Conservation (phyloP, 2,329 filamentous ascomycete genomes). For the Rachicladosporium sp. region DNA sequence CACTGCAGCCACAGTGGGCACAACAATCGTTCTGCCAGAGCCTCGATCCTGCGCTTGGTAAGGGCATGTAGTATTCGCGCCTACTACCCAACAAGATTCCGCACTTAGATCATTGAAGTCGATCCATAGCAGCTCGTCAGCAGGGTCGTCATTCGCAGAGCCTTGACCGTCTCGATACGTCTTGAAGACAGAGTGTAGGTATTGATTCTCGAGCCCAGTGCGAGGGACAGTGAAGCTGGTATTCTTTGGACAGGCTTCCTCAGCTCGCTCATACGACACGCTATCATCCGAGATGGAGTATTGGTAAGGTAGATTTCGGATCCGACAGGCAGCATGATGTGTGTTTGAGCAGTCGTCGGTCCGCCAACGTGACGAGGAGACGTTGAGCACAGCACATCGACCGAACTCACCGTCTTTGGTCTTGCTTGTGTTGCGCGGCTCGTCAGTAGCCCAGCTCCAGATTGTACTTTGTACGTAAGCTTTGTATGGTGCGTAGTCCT, state of each 20-base stretch:
- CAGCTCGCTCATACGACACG: constrained; percentile 27
- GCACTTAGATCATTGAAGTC: constrained; percentile 49
- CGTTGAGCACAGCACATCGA: constrained; percentile 46
- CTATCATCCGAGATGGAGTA: constrained; percentile 41
- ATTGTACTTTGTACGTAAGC: constrained; percentile 38
- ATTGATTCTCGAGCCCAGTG: constrained; percentile 51
- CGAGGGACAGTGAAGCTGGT: constrained; percentile 46
- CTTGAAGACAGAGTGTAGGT: constrained; percentile 33
- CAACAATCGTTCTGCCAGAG: constrained; percentile 39
- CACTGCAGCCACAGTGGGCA: constrained; percentile 50
- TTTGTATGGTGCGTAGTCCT: constrained; percentile 36
- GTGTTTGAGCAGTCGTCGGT: constrained; percentile 42
- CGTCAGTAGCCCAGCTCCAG: constrained; percentile 48
- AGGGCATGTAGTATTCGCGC: constrained; percentile 45
- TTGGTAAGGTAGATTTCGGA: constrained; percentile 39
- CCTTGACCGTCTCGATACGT: constrained; percentile 3
- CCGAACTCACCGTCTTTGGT: constrained; percentile 12
- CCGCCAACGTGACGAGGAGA: constrained; percentile 44
- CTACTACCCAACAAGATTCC: constrained; percentile 48
- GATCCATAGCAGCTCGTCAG: constrained; percentile 37
- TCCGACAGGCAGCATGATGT: constrained; percentile 45
- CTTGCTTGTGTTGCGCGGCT: constrained; percentile 32
- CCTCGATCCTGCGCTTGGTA: constrained; percentile 31
- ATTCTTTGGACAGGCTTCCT: constrained; percentile 35
- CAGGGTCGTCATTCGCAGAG: constrained; percentile 8